phyloP scores from a whole-genome alignment of 106 monocot genomes.

The Hemerocallis citrina region DNA sequence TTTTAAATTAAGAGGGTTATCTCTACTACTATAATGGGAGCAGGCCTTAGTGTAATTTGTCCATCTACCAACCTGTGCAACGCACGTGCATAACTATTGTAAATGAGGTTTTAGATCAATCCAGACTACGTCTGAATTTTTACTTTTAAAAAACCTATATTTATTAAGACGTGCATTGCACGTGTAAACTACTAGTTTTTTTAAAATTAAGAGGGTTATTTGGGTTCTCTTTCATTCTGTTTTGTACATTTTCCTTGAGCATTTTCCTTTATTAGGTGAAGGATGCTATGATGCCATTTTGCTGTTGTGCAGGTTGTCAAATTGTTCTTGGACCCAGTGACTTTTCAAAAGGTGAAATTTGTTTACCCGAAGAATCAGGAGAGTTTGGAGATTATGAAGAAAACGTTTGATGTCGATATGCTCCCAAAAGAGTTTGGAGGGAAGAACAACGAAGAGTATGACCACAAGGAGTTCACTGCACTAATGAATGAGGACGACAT shows the following conservation, averaged over 20 bases:
- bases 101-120: too few relatives aligned
- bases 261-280: not conserved
- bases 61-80: too few relatives aligned
- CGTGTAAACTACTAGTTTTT: too few relatives aligned
- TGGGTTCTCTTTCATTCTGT: not conserved
- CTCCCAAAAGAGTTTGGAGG: slow-evolving; percentile 81
- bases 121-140: too few relatives aligned
- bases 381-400: slow-evolving; percentile 49
- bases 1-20: too few relatives aligned
- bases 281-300: too few relatives aligned
- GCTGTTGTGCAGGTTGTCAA: slow-evolving; percentile 9
- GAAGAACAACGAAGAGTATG: slow-evolving; percentile 22
- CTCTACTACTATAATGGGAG: too few relatives aligned
- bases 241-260: not conserved
- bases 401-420: slow-evolving; percentile 38
- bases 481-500: slow-evolving; percentile 69
- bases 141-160: too few relatives aligned
- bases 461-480: slow-evolving; percentile 55
- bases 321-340: slow-evolving; percentile 46
- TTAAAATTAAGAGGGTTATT: not conserved
- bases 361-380: slow-evolving; percentile 68
- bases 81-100: too few relatives aligned
- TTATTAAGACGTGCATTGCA: too few relatives aligned
- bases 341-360: slow-evolving; percentile 68
- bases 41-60: too few relatives aligned